Evolutionary conservation across 805 yeast species (phyloP).

Genomic region (Sungouiella thailandica): DNA sequence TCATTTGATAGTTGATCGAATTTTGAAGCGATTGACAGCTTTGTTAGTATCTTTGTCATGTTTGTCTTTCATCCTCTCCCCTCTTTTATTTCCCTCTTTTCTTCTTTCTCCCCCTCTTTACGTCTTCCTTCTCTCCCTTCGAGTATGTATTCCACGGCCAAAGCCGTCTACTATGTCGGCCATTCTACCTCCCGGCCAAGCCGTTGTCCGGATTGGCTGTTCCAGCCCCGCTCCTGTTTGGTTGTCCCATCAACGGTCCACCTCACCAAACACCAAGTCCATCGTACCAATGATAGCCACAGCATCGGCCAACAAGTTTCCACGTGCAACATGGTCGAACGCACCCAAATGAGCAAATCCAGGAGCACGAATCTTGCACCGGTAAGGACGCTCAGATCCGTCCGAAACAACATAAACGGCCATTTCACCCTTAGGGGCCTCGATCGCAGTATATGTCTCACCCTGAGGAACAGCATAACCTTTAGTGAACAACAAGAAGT

Average conservation of each 20-base stretch:
- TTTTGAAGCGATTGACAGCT: too few relatives aligned
- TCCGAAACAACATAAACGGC: constrained; percentile 85
- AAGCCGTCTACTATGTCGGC: too few relatives aligned
- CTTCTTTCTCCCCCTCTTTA: too few relatives aligned
- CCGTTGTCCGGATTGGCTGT: too few relatives aligned
- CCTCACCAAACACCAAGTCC: constrained; percentile 94
- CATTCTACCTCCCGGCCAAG: too few relatives aligned
- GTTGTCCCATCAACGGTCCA: constrained; percentile 86
- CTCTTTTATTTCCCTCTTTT: too few relatives aligned
- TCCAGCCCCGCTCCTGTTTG: too few relatives aligned
- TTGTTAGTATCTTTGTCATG: too few relatives aligned
- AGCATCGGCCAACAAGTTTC: constrained; percentile 85
- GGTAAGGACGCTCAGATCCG: constrained; percentile 86
- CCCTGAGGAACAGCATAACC: constrained; percentile 88
- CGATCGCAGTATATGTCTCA: constrained; percentile 86
- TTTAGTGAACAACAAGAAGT: constrained; percentile 80
- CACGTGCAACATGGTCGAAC: constrained; percentile 80
- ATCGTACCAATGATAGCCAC: constrained; percentile 92
- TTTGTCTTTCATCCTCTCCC: too few relatives aligned
- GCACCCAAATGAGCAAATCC: constrained; percentile 90
- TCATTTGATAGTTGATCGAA: too few relatives aligned
- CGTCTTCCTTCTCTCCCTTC: too few relatives aligned
- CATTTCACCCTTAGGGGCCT: constrained; percentile 96
- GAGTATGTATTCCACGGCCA: too few relatives aligned
- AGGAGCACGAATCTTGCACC: constrained; percentile 92